Conservation (phyloP, 2,329 filamentous ascomycete genomes). For the Botrytis hyacinthi region DNA sequence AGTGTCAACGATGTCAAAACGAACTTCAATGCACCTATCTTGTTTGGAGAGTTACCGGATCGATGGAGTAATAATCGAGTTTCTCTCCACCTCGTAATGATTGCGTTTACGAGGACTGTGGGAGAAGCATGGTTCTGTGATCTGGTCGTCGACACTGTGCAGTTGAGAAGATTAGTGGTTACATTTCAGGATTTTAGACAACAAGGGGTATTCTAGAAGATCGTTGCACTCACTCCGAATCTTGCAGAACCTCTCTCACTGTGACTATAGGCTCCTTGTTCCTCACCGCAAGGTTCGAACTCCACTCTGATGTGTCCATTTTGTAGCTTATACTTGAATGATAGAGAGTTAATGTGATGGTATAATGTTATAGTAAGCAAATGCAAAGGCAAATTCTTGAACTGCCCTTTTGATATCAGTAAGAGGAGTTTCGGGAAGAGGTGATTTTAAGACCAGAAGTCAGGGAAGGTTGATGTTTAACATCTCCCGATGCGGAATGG, state of each 20-base stretch:
- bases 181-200: background rate
- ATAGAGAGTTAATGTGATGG: background rate
- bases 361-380: background rate
- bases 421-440: background rate
- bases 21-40: background rate
- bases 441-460: background rate
- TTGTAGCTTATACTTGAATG: background rate
- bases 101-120: slow-evolving; percentile 1
- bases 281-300: background rate
- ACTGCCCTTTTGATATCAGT: background rate
- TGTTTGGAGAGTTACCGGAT: background rate
- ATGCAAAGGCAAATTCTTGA: background rate
- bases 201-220: background rate
- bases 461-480: background rate
- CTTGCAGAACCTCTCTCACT: slow-evolving; percentile 6
- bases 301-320: slow-evolving; percentile 9
- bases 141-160: slow-evolving; percentile 3
- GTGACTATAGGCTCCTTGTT: slow-evolving; percentile 1
- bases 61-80: background rate
- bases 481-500: background rate
- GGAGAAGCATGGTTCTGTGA: background rate
- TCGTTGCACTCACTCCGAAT: slow-evolving; percentile 4
- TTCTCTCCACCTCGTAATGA: background rate
- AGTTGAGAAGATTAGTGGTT: background rate
- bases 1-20: background rate